phyloP scores from a whole-genome alignment of 345 rosid species.

The Brassica juncea region DNA sequence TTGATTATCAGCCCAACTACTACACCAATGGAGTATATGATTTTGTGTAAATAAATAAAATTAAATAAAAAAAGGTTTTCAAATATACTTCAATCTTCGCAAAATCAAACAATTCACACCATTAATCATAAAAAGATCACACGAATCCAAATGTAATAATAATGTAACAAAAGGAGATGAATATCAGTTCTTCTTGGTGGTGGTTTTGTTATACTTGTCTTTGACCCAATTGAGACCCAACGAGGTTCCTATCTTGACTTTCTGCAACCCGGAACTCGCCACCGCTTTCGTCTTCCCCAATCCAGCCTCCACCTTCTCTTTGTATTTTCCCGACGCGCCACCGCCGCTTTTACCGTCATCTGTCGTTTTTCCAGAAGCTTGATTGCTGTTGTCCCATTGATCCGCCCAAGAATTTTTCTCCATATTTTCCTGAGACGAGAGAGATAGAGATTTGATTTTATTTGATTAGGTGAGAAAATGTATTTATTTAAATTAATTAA shows the following conservation, averaged over 20 bases:
- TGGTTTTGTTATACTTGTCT: slow-evolving; percentile 52
- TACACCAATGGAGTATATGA: not conserved
- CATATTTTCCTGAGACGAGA: slow-evolving; percentile 9
- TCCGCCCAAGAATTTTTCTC: slow-evolving; percentile 80
- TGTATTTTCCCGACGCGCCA: slow-evolving; percentile 55
- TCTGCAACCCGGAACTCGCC: slow-evolving; percentile 59
- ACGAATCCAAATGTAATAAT: not conserved
- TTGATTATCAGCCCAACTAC: too few species aligned
- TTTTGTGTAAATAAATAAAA: too few species aligned
- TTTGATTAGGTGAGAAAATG: not conserved
- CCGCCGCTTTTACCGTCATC: slow-evolving; percentile 10
- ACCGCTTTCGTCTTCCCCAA: slow-evolving; percentile 60
- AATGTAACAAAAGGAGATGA: not conserved
- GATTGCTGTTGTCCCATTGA: slow-evolving; percentile 61
- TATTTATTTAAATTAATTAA: not conserved
- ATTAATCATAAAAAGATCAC: not conserved
- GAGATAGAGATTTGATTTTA: not conserved
- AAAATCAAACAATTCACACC: not conserved
- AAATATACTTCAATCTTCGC: not conserved
- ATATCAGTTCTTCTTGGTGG: slow-evolving; percentile 29
- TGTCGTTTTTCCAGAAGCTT: slow-evolving; percentile 1
- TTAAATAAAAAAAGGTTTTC: not conserved
- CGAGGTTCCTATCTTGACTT: slow-evolving; percentile 57
- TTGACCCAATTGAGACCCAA: slow-evolving; percentile 65
- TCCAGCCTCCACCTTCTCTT: slow-evolving; percentile 67